phyloP scores from a whole-genome alignment of 2,329 filamentous ascomycete species.

The Fusarium sterilihyphosum region DNA sequence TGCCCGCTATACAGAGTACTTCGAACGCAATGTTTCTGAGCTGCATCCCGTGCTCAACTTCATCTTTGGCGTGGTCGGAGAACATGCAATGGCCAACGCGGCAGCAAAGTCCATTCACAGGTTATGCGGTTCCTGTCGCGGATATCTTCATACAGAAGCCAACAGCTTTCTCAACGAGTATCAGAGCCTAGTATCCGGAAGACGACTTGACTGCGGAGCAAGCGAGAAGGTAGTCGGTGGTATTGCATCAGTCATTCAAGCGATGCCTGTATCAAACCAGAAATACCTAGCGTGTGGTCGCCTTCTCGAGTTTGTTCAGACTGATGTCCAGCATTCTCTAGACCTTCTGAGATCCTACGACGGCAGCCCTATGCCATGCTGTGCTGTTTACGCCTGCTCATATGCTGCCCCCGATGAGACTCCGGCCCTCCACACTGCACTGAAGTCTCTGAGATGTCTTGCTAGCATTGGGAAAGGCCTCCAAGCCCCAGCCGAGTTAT shows the following conservation, averaged over 20 bases:
- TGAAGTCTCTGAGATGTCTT: slow-evolving; percentile 73
- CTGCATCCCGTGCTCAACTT: slow-evolving; percentile 78
- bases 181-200: slow-evolving; percentile 65
- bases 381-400: slow-evolving; percentile 36
- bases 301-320: slow-evolving; percentile 61
- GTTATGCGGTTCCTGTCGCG: slow-evolving; percentile 80
- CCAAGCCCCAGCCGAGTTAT: slow-evolving; percentile 72
- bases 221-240: slow-evolving; percentile 80
- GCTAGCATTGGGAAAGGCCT: slow-evolving; percentile 76
- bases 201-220: slow-evolving; percentile 69
- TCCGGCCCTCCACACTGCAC: slow-evolving; percentile 57
- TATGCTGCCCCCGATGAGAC: slow-evolving; percentile 53
- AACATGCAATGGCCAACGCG: slow-evolving; percentile 68
- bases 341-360: slow-evolving; percentile 29
- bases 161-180: slow-evolving; percentile 78
- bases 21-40: slow-evolving; percentile 73
- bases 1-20: slow-evolving; percentile 79
- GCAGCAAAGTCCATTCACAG: slow-evolving; percentile 79
- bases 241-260: slow-evolving; percentile 80
- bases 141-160: slow-evolving; percentile 73
- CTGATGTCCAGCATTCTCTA: slow-evolving; percentile 57
- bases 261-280: slow-evolving; percentile 68
- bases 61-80: slow-evolving; percentile 75
- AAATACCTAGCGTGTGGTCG: slow-evolving; percentile 58
- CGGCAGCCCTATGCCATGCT: slow-evolving; percentile 35